phyloP scores from a whole-genome alignment of 768 basidiomycete species.

The Postia placenta region DNA sequence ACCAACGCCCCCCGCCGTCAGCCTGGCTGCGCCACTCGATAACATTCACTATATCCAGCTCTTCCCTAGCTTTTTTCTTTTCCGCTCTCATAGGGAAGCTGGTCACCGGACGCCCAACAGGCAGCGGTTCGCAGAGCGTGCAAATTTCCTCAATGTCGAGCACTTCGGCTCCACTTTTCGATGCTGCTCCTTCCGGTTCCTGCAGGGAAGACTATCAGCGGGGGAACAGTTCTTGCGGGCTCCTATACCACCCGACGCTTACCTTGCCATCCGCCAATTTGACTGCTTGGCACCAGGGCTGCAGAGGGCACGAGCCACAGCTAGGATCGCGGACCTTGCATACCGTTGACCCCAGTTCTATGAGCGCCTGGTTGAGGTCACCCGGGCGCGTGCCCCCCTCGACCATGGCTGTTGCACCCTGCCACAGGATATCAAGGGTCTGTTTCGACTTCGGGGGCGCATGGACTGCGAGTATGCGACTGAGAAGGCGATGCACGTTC shows the following conservation, averaged over 20 bases:
- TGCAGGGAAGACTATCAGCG: not conserved
- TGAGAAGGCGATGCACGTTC: slow-evolving; percentile 82
- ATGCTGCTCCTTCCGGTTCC: not conserved
- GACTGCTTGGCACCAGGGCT: slow-evolving; percentile 63
- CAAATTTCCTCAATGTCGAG: slow-evolving; percentile 79
- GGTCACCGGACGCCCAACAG: slow-evolving; percentile 42
- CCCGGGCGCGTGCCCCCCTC: slow-evolving; percentile 53
- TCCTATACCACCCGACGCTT: not conserved
- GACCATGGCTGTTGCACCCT: slow-evolving; percentile 66
- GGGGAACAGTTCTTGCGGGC: not conserved
- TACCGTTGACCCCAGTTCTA: slow-evolving; percentile 90
- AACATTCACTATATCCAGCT: slow-evolving; percentile 81
- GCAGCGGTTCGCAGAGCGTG: slow-evolving; percentile 56
- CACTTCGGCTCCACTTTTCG: slow-evolving; percentile 12
- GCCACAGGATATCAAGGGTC: slow-evolving; percentile 80
- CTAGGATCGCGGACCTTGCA: slow-evolving; percentile 81
- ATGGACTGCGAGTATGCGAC: slow-evolving; percentile 77
- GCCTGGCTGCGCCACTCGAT: slow-evolving; percentile 61
- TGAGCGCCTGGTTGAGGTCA: slow-evolving; percentile 88
- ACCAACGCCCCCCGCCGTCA: slow-evolving; percentile 38
- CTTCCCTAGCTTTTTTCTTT: slow-evolving; percentile 79
- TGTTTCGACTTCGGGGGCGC: slow-evolving; percentile 75
- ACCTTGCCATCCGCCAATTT: slow-evolving; percentile 9
- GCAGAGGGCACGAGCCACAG: slow-evolving; percentile 71
- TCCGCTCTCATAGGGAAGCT: slow-evolving; percentile 84